Percentiles rank a stretch among this genome's conserved stretches.
phyloP scores from a whole-genome alignment of 169 alveolate species.

The Plasmodium malariae region DNA sequence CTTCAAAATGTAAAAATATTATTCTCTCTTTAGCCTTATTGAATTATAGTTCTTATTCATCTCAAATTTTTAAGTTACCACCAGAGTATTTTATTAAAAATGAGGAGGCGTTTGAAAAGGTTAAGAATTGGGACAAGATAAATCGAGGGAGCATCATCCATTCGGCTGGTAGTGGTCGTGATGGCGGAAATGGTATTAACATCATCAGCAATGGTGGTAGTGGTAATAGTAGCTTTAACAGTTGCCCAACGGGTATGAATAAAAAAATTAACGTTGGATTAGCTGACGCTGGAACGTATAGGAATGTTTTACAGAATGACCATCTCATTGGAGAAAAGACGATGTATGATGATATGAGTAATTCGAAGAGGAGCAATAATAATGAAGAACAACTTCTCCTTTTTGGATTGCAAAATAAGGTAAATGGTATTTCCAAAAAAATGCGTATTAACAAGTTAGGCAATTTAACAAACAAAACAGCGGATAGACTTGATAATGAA shows the following conservation, averaged over 20 bases:
- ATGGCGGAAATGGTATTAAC: neutral
- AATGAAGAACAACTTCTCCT: no score
- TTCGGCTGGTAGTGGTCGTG: neutral
- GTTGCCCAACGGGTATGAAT: no score
- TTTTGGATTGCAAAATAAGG: conserved; percentile 11
- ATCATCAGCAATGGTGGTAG: no score
- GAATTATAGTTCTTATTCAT: conserved; percentile 63
- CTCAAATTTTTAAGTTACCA: conserved; percentile 48
- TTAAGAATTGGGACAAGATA: conserved; percentile 16
- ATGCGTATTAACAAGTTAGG: neutral
- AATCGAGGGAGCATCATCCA: neutral
- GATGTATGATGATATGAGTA: no score
- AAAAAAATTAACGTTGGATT: neutral
- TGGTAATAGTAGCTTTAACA: no score
- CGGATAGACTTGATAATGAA: neutral
- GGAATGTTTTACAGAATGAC: conserved; percentile 3
- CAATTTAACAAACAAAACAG: neutral
- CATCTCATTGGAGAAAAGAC: no score
- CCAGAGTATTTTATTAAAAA: conserved; percentile 9
- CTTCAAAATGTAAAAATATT: conserved; percentile 36
- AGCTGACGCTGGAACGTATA: no score
- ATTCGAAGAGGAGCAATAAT: no score
- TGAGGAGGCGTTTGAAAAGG: conserved; percentile 38
- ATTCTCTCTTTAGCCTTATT: conserved; percentile 45
- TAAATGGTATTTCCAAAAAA: neutral